A percentile compares a stretch with the other conserved stretches of the same genome.
Evolutionary conservation across 805 yeast genomes (phyloP).

Genomic region (Ogataea nitratoaversa): DNA sequence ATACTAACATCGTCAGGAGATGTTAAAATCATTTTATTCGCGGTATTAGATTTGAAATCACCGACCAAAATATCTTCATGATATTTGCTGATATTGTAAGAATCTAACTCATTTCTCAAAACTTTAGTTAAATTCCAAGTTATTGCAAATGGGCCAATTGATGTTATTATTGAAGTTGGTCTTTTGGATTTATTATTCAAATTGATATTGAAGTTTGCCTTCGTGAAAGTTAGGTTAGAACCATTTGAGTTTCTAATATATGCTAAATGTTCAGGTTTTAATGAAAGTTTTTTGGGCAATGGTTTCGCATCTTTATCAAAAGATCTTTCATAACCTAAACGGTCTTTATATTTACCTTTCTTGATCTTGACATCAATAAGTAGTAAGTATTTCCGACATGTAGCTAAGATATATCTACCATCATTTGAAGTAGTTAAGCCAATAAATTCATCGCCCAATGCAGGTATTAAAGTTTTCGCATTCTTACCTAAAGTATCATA

Average conservation of each 20-base stretch:
- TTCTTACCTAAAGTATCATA: constrained; percentile 68
- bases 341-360: constrained; percentile 56
- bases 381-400: constrained; percentile 68
- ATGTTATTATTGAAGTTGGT: constrained; percentile 62
- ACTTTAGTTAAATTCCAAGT: constrained; percentile 72
- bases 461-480: constrained; percentile 79
- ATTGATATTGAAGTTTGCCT: constrained; percentile 76
- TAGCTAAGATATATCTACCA: constrained; percentile 79
- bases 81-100: constrained; percentile 64
- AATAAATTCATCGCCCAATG: constrained; percentile 69
- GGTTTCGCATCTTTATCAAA: constrained; percentile 67
- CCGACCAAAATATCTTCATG: constrained; percentile 64
- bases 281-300: constrained; percentile 59
- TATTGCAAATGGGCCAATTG: constrained; percentile 78
- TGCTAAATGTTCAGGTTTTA: constrained; percentile 70
- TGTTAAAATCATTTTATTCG: constrained; percentile 67
- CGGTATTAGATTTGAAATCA: constrained; percentile 72
- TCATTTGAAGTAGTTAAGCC: constrained; percentile 72
- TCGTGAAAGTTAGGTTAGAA: constrained; percentile 53
- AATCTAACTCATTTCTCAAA: constrained; percentile 44
- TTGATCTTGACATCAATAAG: constrained; percentile 64
- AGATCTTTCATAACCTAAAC: constrained; percentile 58
- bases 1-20: constrained; percentile 72
- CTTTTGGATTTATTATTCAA: constrained; percentile 47
- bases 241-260: constrained; percentile 51